Conservation (phyloP, 306 rosid genomes). For the Glycine soja region DNA sequence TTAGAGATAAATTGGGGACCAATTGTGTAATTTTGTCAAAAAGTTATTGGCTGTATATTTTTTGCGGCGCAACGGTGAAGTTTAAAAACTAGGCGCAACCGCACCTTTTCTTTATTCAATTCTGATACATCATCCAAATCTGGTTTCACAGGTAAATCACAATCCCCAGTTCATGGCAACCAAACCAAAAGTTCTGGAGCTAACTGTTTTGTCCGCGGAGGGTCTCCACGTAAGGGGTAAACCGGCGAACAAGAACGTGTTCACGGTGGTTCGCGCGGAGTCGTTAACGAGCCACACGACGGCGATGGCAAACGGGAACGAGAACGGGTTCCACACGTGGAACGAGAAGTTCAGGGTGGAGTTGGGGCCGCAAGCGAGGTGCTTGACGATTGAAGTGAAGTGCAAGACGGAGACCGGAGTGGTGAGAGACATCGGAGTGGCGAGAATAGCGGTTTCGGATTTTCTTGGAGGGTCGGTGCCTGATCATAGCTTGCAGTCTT, state of each 20-base stretch:
- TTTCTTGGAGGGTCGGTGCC: slow-evolving; percentile 46
- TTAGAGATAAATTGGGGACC: too few relatives aligned
- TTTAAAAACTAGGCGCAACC: too few relatives aligned
- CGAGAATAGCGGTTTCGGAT: slow-evolving; percentile 58
- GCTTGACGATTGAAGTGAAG: slow-evolving; percentile 55
- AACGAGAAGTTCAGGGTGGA: slow-evolving; percentile 55
- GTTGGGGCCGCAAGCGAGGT: slow-evolving; percentile 42
- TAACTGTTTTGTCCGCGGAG: slow-evolving; percentile 59
- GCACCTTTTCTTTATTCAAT: too few relatives aligned
- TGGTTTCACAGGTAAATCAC: too few relatives aligned
- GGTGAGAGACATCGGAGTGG: slow-evolving; percentile 50
- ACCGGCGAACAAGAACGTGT: slow-evolving; percentile 47
- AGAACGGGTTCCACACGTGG: slow-evolving; percentile 48
- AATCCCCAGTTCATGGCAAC: background rate
- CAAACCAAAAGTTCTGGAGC: slow-evolving; percentile 49
- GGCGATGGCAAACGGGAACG: background rate
- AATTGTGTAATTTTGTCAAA: too few relatives aligned
- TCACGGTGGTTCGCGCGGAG: slow-evolving; percentile 52
- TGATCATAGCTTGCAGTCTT: slow-evolving; percentile 49
- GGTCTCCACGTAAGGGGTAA: slow-evolving; percentile 50
- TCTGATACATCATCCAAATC: too few relatives aligned
- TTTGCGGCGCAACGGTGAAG: too few relatives aligned
- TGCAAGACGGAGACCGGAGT: slow-evolving; percentile 45
- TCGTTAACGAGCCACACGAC: slow-evolving; percentile 42
- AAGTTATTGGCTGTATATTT: too few relatives aligned